These are phyloP conservation scores for Ustilago trichophora DNA, from an alignment of 1,284 basidiomycete genomes.

Conservation along the genomic window DNA sequence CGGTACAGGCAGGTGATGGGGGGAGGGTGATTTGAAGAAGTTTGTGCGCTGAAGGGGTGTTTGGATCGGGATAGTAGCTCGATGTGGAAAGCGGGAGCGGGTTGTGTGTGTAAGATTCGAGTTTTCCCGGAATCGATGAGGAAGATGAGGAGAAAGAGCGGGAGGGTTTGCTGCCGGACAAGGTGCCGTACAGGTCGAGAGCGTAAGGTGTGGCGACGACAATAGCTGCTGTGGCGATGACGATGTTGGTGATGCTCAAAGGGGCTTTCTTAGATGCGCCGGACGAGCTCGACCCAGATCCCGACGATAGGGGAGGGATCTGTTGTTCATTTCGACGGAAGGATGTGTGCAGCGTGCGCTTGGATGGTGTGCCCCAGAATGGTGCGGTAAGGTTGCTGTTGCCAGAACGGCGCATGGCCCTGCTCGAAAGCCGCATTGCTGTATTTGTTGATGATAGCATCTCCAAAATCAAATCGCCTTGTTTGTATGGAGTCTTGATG, in stretches of 20 bases:
- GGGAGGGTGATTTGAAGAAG: conserved; percentile 23
- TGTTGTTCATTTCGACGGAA: not conserved
- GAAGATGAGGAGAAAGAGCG: conserved; percentile 8
- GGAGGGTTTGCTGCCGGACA: conserved; percentile 6
- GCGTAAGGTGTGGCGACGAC: conserved; percentile 4
- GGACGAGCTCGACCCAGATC: not conserved
- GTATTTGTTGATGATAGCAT: not conserved
- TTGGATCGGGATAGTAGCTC: conserved; percentile 19
- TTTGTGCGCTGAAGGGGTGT: conserved; percentile 21
- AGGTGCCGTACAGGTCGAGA: conserved; percentile 15
- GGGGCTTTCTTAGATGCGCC: not conserved
- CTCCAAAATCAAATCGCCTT: no score
- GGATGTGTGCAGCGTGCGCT: conserved; percentile 9
- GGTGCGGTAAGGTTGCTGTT: not conserved
- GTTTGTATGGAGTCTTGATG: no score
- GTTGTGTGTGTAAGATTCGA: conserved; percentile 25
- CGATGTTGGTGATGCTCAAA: conserved; percentile 17
- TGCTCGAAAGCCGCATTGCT: not conserved
- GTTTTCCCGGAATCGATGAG: conserved; percentile 18
- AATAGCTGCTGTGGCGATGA: conserved; percentile 19
- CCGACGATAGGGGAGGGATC: not conserved
- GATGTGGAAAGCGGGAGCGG: conserved; percentile 16
- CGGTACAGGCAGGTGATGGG: not conserved
- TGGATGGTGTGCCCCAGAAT: not conserved
- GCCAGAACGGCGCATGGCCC: not conserved